These are phyloP conservation scores for Hydrangea macrophylla DNA, from an alignment of 148 eudicot species.

Conservation along the genomic window DNA sequence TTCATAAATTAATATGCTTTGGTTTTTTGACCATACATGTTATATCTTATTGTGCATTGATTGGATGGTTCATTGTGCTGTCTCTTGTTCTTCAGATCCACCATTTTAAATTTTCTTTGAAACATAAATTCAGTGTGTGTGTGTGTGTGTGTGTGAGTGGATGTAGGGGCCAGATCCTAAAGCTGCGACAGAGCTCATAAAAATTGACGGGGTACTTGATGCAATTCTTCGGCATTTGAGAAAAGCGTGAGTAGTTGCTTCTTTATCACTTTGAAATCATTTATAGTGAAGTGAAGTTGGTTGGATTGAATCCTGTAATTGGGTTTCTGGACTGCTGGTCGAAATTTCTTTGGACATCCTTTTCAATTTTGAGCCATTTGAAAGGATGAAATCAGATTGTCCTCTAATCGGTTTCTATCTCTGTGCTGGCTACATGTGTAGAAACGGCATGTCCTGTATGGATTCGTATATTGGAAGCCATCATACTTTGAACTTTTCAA, in stretches of 20 bases:
- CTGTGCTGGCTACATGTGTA: constrained; percentile 2
- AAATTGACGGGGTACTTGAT: constrained; percentile 68
- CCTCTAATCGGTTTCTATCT: neutral
- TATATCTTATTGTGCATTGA: neutral
- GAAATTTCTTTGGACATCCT: constrained; percentile 1
- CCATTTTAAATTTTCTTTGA: neutral
- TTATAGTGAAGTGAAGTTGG: neutral
- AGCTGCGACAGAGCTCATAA: constrained; percentile 89
- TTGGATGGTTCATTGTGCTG: neutral
- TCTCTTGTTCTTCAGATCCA: neutral
- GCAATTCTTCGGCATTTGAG: constrained; percentile 75
- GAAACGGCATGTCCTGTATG: neutral
- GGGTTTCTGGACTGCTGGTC: neutral
- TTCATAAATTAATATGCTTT: neutral
- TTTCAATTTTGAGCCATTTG: neutral
- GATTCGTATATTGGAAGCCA: constrained; percentile 3
- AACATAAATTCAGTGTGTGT: neutral
- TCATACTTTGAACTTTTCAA: neutral
- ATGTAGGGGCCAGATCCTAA: constrained; percentile 85
- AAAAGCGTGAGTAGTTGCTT: constrained; percentile 62
- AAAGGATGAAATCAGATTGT: constrained; percentile 1
- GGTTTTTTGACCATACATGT: neutral
- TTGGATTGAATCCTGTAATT: neutral
- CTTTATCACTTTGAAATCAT: constrained; percentile 1
- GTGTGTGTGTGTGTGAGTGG: constrained; percentile 11